Percentiles rank a stretch among this genome's conserved stretches.
phyloP scores from a whole-genome alignment of 1,284 basidiomycete genomes.

The Ganoderma sinense region DNA sequence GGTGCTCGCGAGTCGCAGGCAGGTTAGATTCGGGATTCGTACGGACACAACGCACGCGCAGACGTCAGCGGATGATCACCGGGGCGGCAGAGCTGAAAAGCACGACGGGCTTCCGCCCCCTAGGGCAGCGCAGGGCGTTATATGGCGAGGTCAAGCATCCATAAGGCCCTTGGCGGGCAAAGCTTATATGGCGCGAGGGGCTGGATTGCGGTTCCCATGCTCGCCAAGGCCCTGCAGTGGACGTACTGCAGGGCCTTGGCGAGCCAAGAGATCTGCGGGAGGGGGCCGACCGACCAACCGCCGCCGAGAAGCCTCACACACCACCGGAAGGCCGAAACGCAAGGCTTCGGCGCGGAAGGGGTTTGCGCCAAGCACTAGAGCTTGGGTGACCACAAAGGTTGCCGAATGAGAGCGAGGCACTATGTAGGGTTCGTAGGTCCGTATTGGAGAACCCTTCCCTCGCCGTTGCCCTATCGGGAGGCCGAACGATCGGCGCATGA shows the following conservation, averaged over 20 bases:
- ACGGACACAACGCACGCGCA: background rate
- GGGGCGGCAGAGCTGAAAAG: background rate
- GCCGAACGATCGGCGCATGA: background rate
- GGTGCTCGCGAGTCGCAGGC: background rate
- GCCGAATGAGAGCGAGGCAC: background rate
- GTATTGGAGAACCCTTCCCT: background rate
- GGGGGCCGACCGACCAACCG: background rate
- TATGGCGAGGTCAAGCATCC: conserved; percentile 24
- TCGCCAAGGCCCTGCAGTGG: conserved; percentile 28
- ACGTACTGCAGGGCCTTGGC: conserved; percentile 23
- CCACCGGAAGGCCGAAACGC: background rate
- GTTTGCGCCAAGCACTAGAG: background rate
- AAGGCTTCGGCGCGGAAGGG: background rate
- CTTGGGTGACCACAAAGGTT: background rate
- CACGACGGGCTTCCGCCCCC: background rate
- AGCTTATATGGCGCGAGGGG: conserved; percentile 23
- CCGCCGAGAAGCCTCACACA: background rate
- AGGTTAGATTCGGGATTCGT: background rate
- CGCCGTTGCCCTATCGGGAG: background rate
- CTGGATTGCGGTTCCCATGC: conserved; percentile 23
- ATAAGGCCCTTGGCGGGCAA: conserved; percentile 29
- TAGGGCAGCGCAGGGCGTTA: conserved; percentile 17
- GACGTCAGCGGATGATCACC: background rate
- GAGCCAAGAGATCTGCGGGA: conserved; percentile 28
- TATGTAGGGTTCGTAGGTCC: background rate